These are phyloP conservation scores for Thoreauomyces humboldtii DNA, from an alignment of 192 early-diverging fungal genomes.

Conservation along the genomic window DNA sequence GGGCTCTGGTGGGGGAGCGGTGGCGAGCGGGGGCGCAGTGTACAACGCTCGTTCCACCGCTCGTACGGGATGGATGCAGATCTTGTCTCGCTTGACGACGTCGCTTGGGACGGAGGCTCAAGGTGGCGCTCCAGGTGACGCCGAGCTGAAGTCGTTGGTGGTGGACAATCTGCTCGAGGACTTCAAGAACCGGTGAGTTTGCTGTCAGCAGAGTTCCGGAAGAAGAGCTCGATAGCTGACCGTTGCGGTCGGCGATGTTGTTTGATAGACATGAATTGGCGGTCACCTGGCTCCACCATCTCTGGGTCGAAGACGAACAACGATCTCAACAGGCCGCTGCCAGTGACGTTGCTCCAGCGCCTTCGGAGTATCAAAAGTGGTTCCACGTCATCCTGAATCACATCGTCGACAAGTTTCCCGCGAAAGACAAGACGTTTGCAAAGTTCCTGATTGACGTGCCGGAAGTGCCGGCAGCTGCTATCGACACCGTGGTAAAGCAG, in stretches of 20 bases:
- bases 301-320: slow-evolving; percentile 47
- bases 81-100: slow-evolving; percentile 26
- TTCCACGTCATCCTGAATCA: slow-evolving; percentile 32
- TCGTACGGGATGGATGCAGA: slow-evolving; percentile 46
- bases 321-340: not conserved
- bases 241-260: not conserved
- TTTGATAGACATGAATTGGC: slow-evolving; percentile 60
- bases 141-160: slow-evolving; percentile 38
- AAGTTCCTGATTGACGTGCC: slow-evolving; percentile 78
- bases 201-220: too few relatives aligned
- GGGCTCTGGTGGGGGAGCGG: not conserved
- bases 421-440: slow-evolving; percentile 69
- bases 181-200: slow-evolving; percentile 55
- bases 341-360: not conserved
- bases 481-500: slow-evolving; percentile 55
- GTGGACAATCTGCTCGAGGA: slow-evolving; percentile 59
- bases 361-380: slow-evolving; percentile 23
- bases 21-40: too few relatives aligned
- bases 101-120: not conserved
- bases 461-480: slow-evolving; percentile 55
- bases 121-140: not conserved
- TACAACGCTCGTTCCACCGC: slow-evolving; percentile 31
- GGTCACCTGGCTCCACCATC: slow-evolving; percentile 73
- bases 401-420: slow-evolving; percentile 47
- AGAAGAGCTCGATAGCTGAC: too few relatives aligned